Conservation (phyloP, 441 rosid genomes). For the Aleurites moluccanus region DNA sequence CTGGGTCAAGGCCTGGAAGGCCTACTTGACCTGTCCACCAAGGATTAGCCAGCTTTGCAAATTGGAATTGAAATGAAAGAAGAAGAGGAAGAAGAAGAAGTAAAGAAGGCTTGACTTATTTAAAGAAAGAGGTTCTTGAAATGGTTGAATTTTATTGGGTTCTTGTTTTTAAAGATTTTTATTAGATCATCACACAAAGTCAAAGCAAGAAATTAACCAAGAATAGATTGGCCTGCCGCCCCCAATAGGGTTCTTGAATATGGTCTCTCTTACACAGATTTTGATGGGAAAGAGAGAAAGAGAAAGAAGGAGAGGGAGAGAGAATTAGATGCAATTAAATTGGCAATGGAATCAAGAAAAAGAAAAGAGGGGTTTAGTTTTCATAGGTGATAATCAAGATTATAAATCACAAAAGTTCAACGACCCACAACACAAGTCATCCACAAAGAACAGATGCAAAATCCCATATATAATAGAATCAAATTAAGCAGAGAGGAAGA, state of each 20-base stretch:
- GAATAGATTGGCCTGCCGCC: conserved; percentile 1
- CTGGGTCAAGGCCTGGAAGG: conserved; percentile 59
- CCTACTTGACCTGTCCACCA: conserved; percentile 84
- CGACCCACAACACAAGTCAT: conserved; percentile 11
- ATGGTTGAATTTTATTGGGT: conserved; percentile 6
- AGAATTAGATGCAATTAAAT: conserved; percentile 48
- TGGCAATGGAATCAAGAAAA: conserved; percentile 37
- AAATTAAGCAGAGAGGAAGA: conserved; percentile 5
- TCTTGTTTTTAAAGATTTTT: not conserved
- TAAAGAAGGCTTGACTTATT: not conserved
- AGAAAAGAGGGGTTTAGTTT: conserved; percentile 12
- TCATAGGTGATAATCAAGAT: not conserved
- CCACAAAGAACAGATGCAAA: conserved; percentile 30
- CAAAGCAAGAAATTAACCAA: conserved; percentile 15
- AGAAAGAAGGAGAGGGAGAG: conserved; percentile 7
- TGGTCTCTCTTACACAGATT: not conserved
- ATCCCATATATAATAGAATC: conserved; percentile 16
- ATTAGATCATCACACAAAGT: conserved; percentile 34
- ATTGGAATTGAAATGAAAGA: not conserved
- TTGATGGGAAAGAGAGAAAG: conserved; percentile 8
- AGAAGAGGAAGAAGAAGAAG: not conserved
- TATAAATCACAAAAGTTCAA: not conserved
- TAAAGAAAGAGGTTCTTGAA: not conserved
- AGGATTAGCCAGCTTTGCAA: conserved; percentile 67
- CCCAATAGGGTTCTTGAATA: conserved; percentile 21